Evolutionary conservation across 2,329 filamentous ascomycete genomes (phyloP), one percentile per base, ranked within the genome.

Genomic region (Gremmenia infestans): DNA sequence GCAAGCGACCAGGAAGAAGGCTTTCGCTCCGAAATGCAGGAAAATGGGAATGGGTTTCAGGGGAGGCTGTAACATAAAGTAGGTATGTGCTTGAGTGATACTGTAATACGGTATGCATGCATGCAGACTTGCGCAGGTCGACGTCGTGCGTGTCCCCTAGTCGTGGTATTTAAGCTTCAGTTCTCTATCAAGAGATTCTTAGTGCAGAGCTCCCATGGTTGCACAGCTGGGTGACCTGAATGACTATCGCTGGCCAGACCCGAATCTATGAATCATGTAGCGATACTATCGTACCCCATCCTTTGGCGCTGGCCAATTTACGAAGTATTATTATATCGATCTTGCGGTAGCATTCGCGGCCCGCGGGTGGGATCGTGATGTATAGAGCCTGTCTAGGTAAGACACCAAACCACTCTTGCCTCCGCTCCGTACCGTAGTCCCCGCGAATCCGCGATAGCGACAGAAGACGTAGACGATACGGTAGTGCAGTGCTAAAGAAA

Each of bases 21-120:
- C 48, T 53, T 58, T 60, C 51, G 55, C 57, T 57, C 57, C 59
- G 59, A 59, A 42, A 60, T 58, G 55, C 52, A 59, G 58, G 49
- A 55, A 48, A n/a, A 23, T 35, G 47, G 35, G 37, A n/a, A 23
- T 35, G 47, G 35, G 37, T 47, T 46, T 62, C 56, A 59, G 58
- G 54, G 54, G 52, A 52, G 54, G 47, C 43, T 56, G 53, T 43
- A 48, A 50, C 15, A 49, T 57, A 9, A 32, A 32, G 28, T 32
- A 32, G 28, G 28, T 11, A 57, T 53, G 47, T 37, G 37, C 40
- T 19, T 49, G 53, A 37, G 42, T 32, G 8, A 32, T 32, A 19
- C 19, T 19, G 19, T 19, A 32, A 32, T 32, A 32, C 4, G 8
- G 1, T 11, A 32, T 28, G 28, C 9, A 12, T 32, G 28, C 9